These are phyloP conservation scores for Manihot esculenta DNA, from an alignment of 441 rosid species.

Conservation along the genomic window DNA sequence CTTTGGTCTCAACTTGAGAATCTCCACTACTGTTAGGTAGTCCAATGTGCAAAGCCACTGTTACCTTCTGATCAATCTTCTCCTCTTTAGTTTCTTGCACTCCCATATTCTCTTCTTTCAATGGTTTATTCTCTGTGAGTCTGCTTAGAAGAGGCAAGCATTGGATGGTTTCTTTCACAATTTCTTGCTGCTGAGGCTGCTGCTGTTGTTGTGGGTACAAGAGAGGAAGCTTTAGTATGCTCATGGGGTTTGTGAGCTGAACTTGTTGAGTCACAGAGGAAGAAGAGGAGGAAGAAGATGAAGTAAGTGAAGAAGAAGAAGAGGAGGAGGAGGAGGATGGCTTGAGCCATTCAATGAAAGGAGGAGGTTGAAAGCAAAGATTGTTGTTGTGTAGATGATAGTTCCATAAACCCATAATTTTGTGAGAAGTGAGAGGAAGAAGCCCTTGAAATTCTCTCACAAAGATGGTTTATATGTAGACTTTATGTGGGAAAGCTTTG, in stretches of 20 bases:
- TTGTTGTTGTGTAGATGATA: slow-evolving; percentile 39
- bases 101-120: slow-evolving; percentile 37
- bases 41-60: slow-evolving; percentile 83
- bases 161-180: slow-evolving; percentile 37
- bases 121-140: slow-evolving; percentile 44
- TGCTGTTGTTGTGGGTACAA: slow-evolving; percentile 30
- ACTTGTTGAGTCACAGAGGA: slow-evolving; percentile 38
- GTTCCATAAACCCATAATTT: slow-evolving; percentile 57
- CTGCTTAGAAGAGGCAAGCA: slow-evolving; percentile 82
- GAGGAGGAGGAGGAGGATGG: slow-evolving; percentile 45
- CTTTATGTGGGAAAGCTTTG: slow-evolving; percentile 54
- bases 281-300: slow-evolving; percentile 30
- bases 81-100: slow-evolving; percentile 33
- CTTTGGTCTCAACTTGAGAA: slow-evolving; percentile 32
- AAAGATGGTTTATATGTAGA: slow-evolving; percentile 40
- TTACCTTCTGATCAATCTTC: slow-evolving; percentile 38
- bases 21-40: slow-evolving; percentile 46
- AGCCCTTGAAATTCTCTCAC: slow-evolving; percentile 24
- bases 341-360: slow-evolving; percentile 93
- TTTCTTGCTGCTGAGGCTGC: slow-evolving; percentile 16
- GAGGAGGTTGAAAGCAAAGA: slow-evolving; percentile 42
- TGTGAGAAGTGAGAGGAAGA: slow-evolving; percentile 9
- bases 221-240: slow-evolving; percentile 35
- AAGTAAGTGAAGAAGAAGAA: slow-evolving; percentile 20
- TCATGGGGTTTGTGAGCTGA: slow-evolving; percentile 33